phyloP scores from a whole-genome alignment of 2,329 filamentous ascomycete species.

The Aureobasidium sp. region DNA sequence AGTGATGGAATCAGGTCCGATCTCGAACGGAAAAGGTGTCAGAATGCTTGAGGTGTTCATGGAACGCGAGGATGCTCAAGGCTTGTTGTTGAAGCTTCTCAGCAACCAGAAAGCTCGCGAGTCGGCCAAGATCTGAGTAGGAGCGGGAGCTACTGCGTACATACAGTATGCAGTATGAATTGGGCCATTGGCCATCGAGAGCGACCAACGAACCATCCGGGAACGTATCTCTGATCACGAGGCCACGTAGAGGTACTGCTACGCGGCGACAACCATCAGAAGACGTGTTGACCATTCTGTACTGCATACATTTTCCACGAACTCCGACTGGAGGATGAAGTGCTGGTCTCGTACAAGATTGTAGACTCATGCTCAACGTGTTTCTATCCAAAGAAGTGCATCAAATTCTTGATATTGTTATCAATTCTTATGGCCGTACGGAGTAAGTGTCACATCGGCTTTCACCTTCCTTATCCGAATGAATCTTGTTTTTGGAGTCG shows the following conservation, averaged over 20 bases:
- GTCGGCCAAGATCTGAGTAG: neutral
- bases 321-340: neutral
- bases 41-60: constrained; percentile 72
- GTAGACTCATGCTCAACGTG: neutral
- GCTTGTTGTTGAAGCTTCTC: constrained; percentile 3
- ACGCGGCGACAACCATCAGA: neutral
- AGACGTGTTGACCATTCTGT: neutral
- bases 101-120: constrained; percentile 2
- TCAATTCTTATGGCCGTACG: neutral
- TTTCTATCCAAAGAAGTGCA: neutral
- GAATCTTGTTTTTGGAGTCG: neutral
- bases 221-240: too few relatives aligned
- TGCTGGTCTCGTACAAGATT: neutral
- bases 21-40: constrained; percentile 28
- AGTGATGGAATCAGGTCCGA: constrained; percentile 31
- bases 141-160: neutral
- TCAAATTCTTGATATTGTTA: neutral
- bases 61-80: constrained; percentile 61
- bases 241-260: too few relatives aligned
- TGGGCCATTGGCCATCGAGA: too few relatives aligned
- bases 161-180: neutral
- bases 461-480: neutral
- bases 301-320: neutral
- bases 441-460: neutral
- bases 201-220: too few relatives aligned